Percentiles rank a stretch among this genome's conserved stretches.
phyloP scores from a whole-genome alignment of 75 land plant species.

The Pinus taeda region DNA sequence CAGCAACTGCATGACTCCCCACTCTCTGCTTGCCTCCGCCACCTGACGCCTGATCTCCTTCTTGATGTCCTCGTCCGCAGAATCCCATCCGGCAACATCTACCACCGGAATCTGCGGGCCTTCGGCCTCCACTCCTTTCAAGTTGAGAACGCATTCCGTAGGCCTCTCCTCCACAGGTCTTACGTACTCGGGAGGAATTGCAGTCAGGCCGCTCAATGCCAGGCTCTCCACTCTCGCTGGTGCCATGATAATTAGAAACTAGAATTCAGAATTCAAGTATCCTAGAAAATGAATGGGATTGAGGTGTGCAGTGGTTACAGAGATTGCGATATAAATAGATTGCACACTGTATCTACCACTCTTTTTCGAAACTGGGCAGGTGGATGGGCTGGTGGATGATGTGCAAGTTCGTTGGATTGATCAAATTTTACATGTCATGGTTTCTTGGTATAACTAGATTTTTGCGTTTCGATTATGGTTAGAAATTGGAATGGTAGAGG shows the following conservation, averaged over 20 bases:
- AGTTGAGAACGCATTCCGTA: neutral
- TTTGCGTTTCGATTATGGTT: too few species aligned
- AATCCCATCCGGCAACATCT: constrained; percentile 20
- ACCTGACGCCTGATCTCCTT: constrained; percentile 21
- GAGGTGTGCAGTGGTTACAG: too few species aligned
- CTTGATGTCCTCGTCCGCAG: constrained; percentile 17
- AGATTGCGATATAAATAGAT: too few species aligned
- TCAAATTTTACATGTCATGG: too few species aligned
- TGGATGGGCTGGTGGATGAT: too few species aligned
- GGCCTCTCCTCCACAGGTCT: constrained; percentile 39
- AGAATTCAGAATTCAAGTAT: too few species aligned
- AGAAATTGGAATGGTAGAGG: too few species aligned
- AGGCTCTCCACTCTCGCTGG: constrained; percentile 34
- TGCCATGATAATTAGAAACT: neutral
- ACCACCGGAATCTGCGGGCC: constrained; percentile 50
- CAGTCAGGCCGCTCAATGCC: constrained; percentile 25
- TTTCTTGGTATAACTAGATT: too few species aligned
- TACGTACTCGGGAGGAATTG: constrained; percentile 54
- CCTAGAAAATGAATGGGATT: too few species aligned
- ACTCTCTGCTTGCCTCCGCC: constrained; percentile 42
- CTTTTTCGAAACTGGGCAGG: too few species aligned
- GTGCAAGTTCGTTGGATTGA: too few species aligned
- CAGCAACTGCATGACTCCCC: constrained; percentile 74
- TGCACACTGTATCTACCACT: too few species aligned
- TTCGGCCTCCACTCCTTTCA: neutral